Evolutionary conservation across 306 rosid species (phyloP), one percentile per base, ranked within the genome.

Genomic region (Castanea sativa): DNA sequence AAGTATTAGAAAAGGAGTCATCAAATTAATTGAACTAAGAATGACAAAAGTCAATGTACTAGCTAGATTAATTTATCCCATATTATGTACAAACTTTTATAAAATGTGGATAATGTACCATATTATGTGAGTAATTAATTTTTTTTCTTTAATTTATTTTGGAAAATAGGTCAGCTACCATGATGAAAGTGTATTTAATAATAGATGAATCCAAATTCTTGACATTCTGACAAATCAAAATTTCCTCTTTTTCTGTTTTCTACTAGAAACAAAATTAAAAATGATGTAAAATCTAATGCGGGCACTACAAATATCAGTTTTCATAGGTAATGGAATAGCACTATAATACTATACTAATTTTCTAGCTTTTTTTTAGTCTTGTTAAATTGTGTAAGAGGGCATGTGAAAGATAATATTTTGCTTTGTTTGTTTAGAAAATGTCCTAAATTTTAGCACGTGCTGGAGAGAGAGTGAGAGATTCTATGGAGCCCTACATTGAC

Each of bases 401-500:
- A 76, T 76, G 65, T 76, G 65, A 32, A 30, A 65, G 52, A 64
- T 63, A 76, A 65, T 41, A 15, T 51, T 51, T 20, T 25, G 30
- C 16, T 19, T 59, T 60, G 45, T 71, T 27, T 69, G 70, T 75
- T 30, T 8, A 30, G 25, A 72, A 63, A 51, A 14, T 33, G 52
- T n/a, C 63, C 32, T 67, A 52, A 52, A 68, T 73, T 79, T 79
- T 61, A 72, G 67, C 83, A 79, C 56, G 68, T 73, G 78, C 33
- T 25, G 41, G 41, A 35, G 41, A 35, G 23, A 23, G 23, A 23
- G 23, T 23, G 23, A 23, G 23, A 23, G 23, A 23, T 23, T 23
- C 23, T 23, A 23, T 23, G 23, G 23, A 23, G 23, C 23, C 23
- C 23, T 23, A 23, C 23, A 23, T 23, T 23, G 23, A 23, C 23